These are phyloP conservation scores for Endocarpon pusillum DNA, from an alignment of 495 filamentous ascomycete genomes.

Conservation along the genomic window DNA sequence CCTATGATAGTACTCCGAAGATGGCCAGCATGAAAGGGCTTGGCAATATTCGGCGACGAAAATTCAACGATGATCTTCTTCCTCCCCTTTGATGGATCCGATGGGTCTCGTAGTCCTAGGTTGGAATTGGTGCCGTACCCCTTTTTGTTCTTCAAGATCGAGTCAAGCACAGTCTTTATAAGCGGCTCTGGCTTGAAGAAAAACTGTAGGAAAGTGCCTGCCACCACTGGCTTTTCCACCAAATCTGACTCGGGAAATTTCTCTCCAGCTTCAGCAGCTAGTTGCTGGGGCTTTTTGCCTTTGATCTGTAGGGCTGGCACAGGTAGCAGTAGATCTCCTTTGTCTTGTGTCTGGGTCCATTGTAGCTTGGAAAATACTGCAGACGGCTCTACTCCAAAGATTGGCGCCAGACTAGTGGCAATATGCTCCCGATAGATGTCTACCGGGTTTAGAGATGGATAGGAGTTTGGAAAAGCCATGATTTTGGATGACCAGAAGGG, in stretches of 20 bases:
- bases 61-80: constrained; percentile 59
- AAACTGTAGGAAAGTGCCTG: constrained; percentile 62
- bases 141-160: constrained; percentile 41
- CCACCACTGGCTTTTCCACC: constrained; percentile 43
- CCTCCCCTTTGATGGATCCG: constrained; percentile 49
- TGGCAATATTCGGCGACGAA: constrained; percentile 62
- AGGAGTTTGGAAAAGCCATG: constrained; percentile 29
- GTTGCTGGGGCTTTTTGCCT: constrained; percentile 59
- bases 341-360: constrained; percentile 74
- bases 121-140: constrained; percentile 50
- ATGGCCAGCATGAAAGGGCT: constrained; percentile 57
- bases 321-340: constrained; percentile 73
- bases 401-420: constrained; percentile 50
- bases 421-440: constrained; percentile 82
- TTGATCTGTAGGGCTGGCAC: constrained; percentile 68
- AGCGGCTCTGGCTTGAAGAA: constrained; percentile 52
- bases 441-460: constrained; percentile 61
- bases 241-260: constrained; percentile 70
- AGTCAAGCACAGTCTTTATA: constrained; percentile 40
- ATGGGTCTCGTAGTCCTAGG: constrained; percentile 47
- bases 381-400: constrained; percentile 51
- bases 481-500: too few species aligned
- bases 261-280: constrained; percentile 50
- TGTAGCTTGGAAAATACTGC: constrained; percentile 63
- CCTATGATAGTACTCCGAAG: constrained; percentile 63